Conservation (phyloP, 495 filamentous ascomycete species). For the Penicilliopsis zonata region DNA sequence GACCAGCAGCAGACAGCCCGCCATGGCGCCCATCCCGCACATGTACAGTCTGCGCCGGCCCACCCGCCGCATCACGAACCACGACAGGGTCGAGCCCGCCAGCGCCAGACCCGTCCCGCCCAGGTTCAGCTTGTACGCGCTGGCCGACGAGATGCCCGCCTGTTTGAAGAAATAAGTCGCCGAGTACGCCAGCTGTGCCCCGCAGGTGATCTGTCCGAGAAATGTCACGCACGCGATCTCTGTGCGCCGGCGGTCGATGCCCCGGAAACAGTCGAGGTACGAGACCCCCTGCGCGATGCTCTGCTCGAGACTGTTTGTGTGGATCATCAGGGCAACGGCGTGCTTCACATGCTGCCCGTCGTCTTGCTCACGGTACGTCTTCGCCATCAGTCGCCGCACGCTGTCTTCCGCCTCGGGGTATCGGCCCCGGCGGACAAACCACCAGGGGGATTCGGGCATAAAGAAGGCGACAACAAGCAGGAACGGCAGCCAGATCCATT, state of each 20-base stretch:
- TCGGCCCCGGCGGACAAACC: slow-evolving; percentile 44
- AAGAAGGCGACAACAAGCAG: slow-evolving; percentile 43
- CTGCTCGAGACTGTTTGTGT: slow-evolving; percentile 42
- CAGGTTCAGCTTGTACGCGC: slow-evolving; percentile 39
- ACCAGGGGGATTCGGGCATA: slow-evolving; percentile 55
- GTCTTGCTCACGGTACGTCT: slow-evolving; percentile 39
- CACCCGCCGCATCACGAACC: slow-evolving; percentile 34
- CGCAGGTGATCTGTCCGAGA: slow-evolving; percentile 61
- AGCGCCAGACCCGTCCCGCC: slow-evolving; percentile 50
- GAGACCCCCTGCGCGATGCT: slow-evolving; percentile 43
- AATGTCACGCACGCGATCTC: slow-evolving; percentile 59
- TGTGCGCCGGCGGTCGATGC: slow-evolving; percentile 55
- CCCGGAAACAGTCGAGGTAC: slow-evolving; percentile 61
- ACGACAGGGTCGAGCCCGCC: slow-evolving; percentile 40
- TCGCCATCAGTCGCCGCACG: slow-evolving; percentile 25
- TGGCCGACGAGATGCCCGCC: slow-evolving; percentile 43
- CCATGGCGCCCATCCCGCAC: slow-evolving; percentile 45
- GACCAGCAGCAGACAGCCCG: slow-evolving; percentile 46
- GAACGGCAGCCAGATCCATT: slow-evolving; percentile 56
- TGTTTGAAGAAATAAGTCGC: slow-evolving; percentile 62
- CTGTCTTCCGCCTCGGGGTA: slow-evolving; percentile 30
- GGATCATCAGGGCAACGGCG: slow-evolving; percentile 47
- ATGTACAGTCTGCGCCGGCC: slow-evolving; percentile 61
- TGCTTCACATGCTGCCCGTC: slow-evolving; percentile 46
- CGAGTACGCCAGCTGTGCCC: slow-evolving; percentile 59